Evolutionary conservation across 352 stramenopile genomes (phyloP).

Genomic region (Elongisporangium undulatum): DNA sequence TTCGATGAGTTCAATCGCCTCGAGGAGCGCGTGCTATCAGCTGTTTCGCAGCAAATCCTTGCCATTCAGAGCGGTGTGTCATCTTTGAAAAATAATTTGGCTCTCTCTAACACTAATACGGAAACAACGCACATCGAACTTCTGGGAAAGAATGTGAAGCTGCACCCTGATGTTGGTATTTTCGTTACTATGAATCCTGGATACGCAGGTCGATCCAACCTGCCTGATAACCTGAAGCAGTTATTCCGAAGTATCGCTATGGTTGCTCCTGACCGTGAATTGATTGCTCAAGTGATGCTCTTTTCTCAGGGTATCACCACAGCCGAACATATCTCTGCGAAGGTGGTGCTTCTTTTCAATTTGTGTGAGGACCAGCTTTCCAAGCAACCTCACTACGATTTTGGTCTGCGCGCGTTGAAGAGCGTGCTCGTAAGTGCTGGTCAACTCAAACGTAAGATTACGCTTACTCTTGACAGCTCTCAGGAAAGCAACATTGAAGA

Average conservation of each 20-base stretch:
- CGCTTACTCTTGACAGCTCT: constrained; percentile 31
- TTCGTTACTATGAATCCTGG: constrained; percentile 99
- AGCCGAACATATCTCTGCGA: constrained; percentile 95
- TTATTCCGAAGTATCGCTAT: constrained; percentile 99
- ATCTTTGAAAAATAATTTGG: constrained; percentile 66
- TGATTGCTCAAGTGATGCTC: constrained; percentile 99
- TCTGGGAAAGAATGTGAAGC: constrained; percentile 91
- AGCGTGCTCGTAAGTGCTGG: constrained; percentile 98
- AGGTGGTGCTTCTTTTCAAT: constrained; percentile 98
- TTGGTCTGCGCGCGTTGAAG: constrained; percentile 99
- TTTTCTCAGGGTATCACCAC: constrained; percentile 99
- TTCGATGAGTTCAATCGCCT: constrained; percentile 99
- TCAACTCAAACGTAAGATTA: constrained; percentile 95
- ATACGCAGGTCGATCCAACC: constrained; percentile 97
- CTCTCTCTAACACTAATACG: constrained; percentile 13
- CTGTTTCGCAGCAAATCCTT: constrained; percentile 99
- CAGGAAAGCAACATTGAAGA: constrained; percentile 44
- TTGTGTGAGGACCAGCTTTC: constrained; percentile 98
- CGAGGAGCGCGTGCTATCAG: constrained; percentile 98
- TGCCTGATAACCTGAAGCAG: constrained; percentile 98
- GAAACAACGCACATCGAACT: constrained; percentile 88
- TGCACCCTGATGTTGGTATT: constrained; percentile 98
- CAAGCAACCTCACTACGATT: constrained; percentile 99
- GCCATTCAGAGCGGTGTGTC: constrained; percentile 98
- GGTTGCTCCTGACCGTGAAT: constrained; percentile 97